A percentile compares a stretch with the other conserved stretches of the same genome.
Evolutionary conservation across 306 rosid genomes (phyloP).

Genomic region (Cicer cuneatum): DNA sequence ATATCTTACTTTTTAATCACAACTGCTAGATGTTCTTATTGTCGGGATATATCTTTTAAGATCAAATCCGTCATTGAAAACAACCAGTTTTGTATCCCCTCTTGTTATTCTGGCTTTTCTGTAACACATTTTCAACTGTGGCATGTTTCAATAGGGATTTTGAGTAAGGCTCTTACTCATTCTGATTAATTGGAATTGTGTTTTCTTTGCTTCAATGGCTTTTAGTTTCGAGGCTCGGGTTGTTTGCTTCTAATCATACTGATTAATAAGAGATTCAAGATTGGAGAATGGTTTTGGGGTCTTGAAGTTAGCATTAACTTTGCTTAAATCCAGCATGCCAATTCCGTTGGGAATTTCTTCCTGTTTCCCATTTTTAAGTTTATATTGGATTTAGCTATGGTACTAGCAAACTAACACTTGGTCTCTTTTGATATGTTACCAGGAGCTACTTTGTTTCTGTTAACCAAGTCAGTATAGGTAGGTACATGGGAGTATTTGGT

Average conservation of each 20-base stretch:
- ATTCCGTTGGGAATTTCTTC: slow-evolving; percentile 60
- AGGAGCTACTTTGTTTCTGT: slow-evolving; percentile 58
- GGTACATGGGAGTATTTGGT: slow-evolving; percentile 60
- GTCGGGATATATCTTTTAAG: not conserved
- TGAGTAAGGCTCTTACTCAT: slow-evolving; percentile 64
- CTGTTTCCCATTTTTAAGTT: slow-evolving; percentile 3
- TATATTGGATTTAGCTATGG: not conserved
- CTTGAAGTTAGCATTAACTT: slow-evolving; percentile 58
- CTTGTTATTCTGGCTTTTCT: not conserved
- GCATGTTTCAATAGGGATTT: slow-evolving; percentile 56
- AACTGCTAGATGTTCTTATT: slow-evolving; percentile 51
- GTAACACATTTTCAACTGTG: slow-evolving; percentile 5
- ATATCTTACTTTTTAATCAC: slow-evolving; percentile 46
- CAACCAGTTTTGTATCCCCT: slow-evolving; percentile 40
- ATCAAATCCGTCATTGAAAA: slow-evolving; percentile 57
- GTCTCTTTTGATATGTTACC: slow-evolving; percentile 35
- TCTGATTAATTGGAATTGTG: slow-evolving; percentile 62
- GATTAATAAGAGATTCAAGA: slow-evolving; percentile 53
- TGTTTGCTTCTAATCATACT: slow-evolving; percentile 43
- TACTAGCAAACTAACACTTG: not conserved
- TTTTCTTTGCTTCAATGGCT: slow-evolving; percentile 75
- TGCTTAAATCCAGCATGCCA: slow-evolving; percentile 74
- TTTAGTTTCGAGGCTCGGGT: slow-evolving; percentile 62
- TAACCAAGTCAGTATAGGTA: not conserved
- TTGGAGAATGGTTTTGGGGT: slow-evolving; percentile 56